phyloP scores from a whole-genome alignment of 495 filamentous ascomycete genomes.

The Astrocystis sublimbata region DNA sequence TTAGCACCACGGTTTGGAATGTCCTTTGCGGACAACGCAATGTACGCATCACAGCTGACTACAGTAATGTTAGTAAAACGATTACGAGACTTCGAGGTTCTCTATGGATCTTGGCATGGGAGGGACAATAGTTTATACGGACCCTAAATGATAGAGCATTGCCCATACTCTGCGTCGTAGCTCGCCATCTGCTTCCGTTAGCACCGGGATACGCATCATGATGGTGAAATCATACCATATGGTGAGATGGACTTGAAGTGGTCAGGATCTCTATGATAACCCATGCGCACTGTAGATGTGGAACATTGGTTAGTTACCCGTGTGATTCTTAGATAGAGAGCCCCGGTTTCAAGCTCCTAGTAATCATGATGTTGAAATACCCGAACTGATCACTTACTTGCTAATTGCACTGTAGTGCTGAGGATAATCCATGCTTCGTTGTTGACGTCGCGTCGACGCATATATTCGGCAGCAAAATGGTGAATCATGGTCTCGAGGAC shows the following conservation, averaged over 20 bases:
- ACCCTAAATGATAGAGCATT: conserved; percentile 36
- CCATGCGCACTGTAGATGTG: conserved; percentile 39
- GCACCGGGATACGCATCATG: neutral
- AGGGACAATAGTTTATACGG: neutral
- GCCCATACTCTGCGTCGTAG: conserved; percentile 47
- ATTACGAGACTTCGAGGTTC: neutral
- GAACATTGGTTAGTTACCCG: neutral
- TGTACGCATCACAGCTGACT: conserved; percentile 4
- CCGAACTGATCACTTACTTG: conserved; percentile 18
- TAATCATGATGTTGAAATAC: neutral
- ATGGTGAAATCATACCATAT: conserved; percentile 26
- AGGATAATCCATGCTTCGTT: conserved; percentile 44
- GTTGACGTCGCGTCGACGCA: conserved; percentile 32
- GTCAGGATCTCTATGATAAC: conserved; percentile 41
- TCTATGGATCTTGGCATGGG: neutral
- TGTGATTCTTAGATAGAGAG: neutral
- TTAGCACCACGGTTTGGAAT: neutral
- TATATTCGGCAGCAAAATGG: conserved; percentile 40
- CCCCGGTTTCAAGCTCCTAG: neutral
- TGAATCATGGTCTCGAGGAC: conserved; percentile 44
- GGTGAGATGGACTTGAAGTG: conserved; percentile 39
- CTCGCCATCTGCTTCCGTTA: conserved; percentile 33
- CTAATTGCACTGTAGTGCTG: conserved; percentile 37
- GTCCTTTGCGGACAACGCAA: neutral
- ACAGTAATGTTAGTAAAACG: conserved; percentile 1